Evolutionary conservation across 208 protist species (phyloP), one percentile per base, ranked within the genome.

Genomic region (Leishmania arabica): DNA sequence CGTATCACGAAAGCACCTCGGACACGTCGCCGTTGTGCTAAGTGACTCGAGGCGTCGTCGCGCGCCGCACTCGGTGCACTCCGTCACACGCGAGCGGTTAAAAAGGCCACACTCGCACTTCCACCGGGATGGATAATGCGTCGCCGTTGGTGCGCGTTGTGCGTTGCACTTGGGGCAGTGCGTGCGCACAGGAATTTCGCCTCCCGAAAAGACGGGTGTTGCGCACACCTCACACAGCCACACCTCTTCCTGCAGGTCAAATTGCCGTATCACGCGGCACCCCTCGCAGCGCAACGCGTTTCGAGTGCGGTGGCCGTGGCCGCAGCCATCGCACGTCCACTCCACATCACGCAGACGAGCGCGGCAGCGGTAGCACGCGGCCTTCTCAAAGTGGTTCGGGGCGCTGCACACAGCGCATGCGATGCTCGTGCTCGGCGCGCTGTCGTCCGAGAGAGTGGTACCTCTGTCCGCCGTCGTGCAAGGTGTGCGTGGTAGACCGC

Each of bases 191-290:
- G 86, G 88, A 21, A 93, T 51, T n/a, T 88, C 90, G 11, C 90
- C 90, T 19, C 92, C 92, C 3, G 91, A 93, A 56, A 84, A 83
- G 21, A 96, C 90, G 3, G 84, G 70, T 3, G 88, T 91, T 42
- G 85, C 84, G 82, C 94, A 97, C n/a, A 97, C 71, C 56, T 91
- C 89, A 79, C 94, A 97, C 47, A 96, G 71, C 94, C 94, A 97
- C 78, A 86, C 89, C 51, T 92, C 84, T 71, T 90, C 89, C 1
- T 51, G 34, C 77, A 90, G 81, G 79, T 95, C 85, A 69, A 85
- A 94, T 60, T 69, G 31, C 5, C 88, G 86, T 13, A 93, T 77
- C 0, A 76, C 84, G 9, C 62, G 45, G 81, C 94, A 97, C 6
- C 34, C 2, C 8, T 47, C 65, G 81, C 94, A 97, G 53, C 89